Conservation (phyloP, 2,329 filamentous ascomycete genomes). For the Cytospora chrysosperma region DNA sequence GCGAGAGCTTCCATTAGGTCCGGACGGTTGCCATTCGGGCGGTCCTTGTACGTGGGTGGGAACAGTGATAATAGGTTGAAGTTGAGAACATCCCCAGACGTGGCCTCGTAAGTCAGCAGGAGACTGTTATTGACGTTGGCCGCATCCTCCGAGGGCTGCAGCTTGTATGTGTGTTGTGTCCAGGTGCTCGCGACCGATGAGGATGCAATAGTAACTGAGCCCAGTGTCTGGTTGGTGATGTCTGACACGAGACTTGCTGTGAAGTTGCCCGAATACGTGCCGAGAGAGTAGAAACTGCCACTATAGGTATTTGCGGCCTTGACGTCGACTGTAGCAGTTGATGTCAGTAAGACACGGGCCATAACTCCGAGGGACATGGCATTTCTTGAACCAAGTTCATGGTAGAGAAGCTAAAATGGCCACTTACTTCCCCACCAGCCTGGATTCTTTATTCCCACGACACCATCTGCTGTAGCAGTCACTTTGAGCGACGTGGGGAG, state of each 20-base stretch:
- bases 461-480: conserved; percentile 16
- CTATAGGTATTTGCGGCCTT: conserved; percentile 36
- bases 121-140: conserved; percentile 35
- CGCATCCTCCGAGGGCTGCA: conserved; percentile 45
- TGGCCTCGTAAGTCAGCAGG: conserved; percentile 19
- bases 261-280: conserved; percentile 46
- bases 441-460: conserved; percentile 17
- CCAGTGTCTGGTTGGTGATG: conserved; percentile 45
- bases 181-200: conserved; percentile 42
- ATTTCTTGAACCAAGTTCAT: background rate
- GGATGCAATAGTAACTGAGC: conserved; percentile 46
- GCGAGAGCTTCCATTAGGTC: conserved; percentile 22
- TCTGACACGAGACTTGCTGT: conserved; percentile 48
- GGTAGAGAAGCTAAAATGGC: background rate
- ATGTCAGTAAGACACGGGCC: background rate
- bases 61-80: conserved; percentile 23
- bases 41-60: conserved; percentile 40
- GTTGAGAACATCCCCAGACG: conserved; percentile 14
- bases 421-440: conserved; percentile 24
- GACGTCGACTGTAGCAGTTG: conserved; percentile 10
- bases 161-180: conserved; percentile 50
- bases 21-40: conserved; percentile 49
- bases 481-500: conserved; percentile 53
- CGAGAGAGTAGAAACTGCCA: conserved; percentile 54
- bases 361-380: background rate